phyloP scores from a whole-genome alignment of 129 eudicot genomes.

The Flaveria linearis region DNA sequence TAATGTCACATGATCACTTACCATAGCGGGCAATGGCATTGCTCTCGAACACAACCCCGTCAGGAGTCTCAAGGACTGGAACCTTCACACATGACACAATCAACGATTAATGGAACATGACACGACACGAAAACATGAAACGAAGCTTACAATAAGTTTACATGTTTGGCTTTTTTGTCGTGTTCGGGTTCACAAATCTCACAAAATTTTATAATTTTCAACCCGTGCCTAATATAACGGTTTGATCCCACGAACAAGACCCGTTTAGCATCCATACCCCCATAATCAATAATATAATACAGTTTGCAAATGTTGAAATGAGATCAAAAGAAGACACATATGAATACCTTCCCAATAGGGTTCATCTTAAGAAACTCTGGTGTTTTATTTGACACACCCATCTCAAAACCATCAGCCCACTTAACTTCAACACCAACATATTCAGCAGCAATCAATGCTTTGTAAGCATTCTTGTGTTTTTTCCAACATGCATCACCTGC shows the following conservation, averaged over 20 bases:
- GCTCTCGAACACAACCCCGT: slow-evolving; percentile 83
- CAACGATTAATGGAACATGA: too few relatives aligned
- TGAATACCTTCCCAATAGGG: slow-evolving; percentile 46
- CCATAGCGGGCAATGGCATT: slow-evolving; percentile 96
- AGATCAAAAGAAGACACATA: too few relatives aligned
- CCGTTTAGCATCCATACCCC: too few relatives aligned
- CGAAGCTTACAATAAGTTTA: too few relatives aligned
- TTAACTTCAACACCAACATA: slow-evolving; percentile 67
- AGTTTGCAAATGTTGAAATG: too few relatives aligned
- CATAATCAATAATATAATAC: too few relatives aligned
- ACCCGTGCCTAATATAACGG: too few relatives aligned
- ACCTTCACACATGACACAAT: slow-evolving; percentile 40
- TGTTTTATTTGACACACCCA: slow-evolving; percentile 74
- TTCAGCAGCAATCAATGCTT: slow-evolving; percentile 73
- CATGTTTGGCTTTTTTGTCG: too few relatives aligned
- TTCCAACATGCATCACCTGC: slow-evolving; percentile 53
- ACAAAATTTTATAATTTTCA: too few relatives aligned
- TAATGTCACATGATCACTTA: slow-evolving; percentile 27
- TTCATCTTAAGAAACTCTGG: slow-evolving; percentile 82
- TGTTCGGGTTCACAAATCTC: too few relatives aligned
- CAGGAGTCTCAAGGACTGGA: slow-evolving; percentile 87
- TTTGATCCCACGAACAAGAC: too few relatives aligned
- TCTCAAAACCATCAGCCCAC: slow-evolving; percentile 50
- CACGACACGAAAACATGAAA: too few relatives aligned
- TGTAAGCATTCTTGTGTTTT: slow-evolving; percentile 55